These are phyloP conservation scores for Thinopyrum elongatum DNA, from an alignment of 176 grass and related monocot species.

Conservation along the genomic window DNA sequence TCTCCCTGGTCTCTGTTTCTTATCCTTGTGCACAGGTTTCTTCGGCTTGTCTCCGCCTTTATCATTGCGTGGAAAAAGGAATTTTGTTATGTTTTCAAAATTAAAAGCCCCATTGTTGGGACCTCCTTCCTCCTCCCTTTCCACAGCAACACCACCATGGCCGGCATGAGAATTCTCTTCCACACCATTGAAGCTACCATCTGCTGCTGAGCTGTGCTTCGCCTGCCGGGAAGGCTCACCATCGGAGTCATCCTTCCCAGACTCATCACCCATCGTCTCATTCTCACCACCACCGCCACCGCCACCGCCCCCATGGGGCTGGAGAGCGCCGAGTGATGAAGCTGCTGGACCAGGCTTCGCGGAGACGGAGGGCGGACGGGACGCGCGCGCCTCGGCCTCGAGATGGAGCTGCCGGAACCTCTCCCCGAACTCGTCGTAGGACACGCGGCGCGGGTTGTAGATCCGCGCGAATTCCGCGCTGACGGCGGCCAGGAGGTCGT, in stretches of 20 bases:
- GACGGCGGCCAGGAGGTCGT: background rate
- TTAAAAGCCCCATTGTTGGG: background rate
- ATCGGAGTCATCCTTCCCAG: constrained; percentile 45
- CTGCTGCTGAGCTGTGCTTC: background rate
- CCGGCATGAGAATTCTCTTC: constrained; percentile 28
- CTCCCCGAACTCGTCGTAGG: constrained; percentile 47
- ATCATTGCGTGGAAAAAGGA: background rate
- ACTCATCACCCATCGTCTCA: background rate
- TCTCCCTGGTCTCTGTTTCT: background rate
- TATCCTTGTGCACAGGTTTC: background rate
- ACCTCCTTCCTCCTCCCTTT: background rate
- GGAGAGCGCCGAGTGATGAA: background rate
- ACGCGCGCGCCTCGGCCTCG: constrained; percentile 58
- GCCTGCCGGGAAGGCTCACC: constrained; percentile 12
- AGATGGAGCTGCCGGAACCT: constrained; percentile 61
- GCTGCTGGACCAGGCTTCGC: background rate
- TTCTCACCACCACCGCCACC: background rate
- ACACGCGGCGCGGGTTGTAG: constrained; percentile 46
- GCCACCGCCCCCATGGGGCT: background rate
- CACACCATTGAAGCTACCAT: constrained; percentile 2
- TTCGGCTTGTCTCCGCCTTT: background rate
- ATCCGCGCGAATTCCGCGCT: constrained; percentile 7
- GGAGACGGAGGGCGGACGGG: background rate
- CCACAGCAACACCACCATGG: background rate
- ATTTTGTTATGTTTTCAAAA: background rate